A percentile compares a stretch with the other conserved stretches of the same genome.
These are phyloP conservation scores for Saccharomycopsis sp. DNA, from an alignment of 805 yeast species.

Conservation along the genomic window DNA sequence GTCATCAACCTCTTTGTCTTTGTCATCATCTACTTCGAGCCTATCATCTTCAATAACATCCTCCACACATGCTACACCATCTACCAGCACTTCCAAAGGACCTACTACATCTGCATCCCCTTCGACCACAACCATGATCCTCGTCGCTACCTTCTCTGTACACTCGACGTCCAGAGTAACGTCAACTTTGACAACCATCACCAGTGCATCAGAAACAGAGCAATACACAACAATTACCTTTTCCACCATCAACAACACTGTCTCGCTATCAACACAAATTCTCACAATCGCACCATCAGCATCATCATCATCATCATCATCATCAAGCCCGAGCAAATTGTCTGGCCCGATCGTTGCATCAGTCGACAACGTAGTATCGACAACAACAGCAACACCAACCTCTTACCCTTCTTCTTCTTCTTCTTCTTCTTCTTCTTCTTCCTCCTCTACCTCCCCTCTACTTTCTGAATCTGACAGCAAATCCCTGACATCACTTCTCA, in stretches of 20 bases:
- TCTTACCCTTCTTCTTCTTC: neutral
- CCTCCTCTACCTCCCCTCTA: conserved; percentile 1
- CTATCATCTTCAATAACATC: neutral
- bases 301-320: neutral
- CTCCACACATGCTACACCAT: neutral
- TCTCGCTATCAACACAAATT: neutral
- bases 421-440: neutral
- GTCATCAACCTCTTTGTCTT: neutral
- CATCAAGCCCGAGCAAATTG: neutral
- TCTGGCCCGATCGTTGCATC: neutral
- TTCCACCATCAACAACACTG: neutral
- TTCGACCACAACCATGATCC: neutral
- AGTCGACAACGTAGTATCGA: too few relatives aligned
- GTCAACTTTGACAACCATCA: neutral
- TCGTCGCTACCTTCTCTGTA: neutral
- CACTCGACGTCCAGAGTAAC: neutral
- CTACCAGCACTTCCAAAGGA: neutral
- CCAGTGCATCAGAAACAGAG: neutral
- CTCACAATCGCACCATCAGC: neutral
- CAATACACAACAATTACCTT: neutral
- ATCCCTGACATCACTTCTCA: neutral
- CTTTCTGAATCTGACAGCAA: neutral
- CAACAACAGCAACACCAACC: neutral
- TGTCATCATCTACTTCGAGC: neutral
- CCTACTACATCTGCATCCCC: neutral